A percentile compares a stretch with the other conserved stretches of the same genome.
Conservation (phyloP, 495 filamentous ascomycete genomes). For the Penicillium macrosclerotiorum region DNA sequence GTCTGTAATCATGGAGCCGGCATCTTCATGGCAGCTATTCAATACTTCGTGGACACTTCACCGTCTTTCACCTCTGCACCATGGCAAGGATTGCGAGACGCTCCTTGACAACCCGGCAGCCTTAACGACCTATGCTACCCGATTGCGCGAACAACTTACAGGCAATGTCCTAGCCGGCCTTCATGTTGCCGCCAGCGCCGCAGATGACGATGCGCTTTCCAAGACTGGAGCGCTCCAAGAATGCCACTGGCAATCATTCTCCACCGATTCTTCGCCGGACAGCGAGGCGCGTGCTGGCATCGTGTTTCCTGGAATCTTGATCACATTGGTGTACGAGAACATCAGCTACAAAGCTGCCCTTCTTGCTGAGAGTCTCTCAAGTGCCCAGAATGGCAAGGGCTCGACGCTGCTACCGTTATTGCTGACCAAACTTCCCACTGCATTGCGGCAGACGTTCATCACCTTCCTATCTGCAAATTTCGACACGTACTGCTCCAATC, state of each 20-base stretch:
- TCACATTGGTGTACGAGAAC: conserved; percentile 51
- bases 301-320: conserved; percentile 36
- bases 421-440: conserved; percentile 49
- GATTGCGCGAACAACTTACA: conserved; percentile 52
- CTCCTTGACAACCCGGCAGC: conserved; percentile 36
- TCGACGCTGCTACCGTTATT: conserved; percentile 53
- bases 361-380: conserved; percentile 19
- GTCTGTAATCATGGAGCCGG: conserved; percentile 22
- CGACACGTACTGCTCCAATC: conserved; percentile 45
- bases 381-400: conserved; percentile 11
- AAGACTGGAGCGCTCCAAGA: conserved; percentile 45
- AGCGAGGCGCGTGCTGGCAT: conserved; percentile 1
- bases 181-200: conserved; percentile 27
- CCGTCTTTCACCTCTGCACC: conserved; percentile 54
- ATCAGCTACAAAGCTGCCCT: conserved; percentile 48
- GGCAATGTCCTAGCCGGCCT: conserved; percentile 49
- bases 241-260: conserved; percentile 48
- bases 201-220: conserved; percentile 39
- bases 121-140: conserved; percentile 46
- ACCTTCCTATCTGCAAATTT: conserved; percentile 51
- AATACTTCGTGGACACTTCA: conserved; percentile 57
- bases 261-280: conserved; percentile 7
- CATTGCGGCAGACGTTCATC: conserved; percentile 49
- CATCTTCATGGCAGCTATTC: conserved; percentile 39
- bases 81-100: conserved; percentile 38